Evolutionary conservation across 1,139 yeast species (phyloP), one percentile per base, ranked within the genome.

Genomic region (Magnusiomyces suaveolens): DNA sequence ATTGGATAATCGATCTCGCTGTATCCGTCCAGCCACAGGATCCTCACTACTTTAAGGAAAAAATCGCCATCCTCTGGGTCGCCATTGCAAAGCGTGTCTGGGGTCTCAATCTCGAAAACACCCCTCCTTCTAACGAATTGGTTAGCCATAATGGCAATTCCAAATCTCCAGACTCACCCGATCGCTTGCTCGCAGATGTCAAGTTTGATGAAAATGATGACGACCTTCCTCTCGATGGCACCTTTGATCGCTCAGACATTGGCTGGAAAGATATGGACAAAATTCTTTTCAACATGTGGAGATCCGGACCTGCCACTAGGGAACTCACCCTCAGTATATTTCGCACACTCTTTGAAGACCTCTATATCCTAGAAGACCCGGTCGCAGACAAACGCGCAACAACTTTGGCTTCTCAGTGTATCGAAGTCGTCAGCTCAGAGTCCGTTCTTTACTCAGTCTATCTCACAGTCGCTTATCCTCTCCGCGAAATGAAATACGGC

Each of bases 211-310:
- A 58, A 10, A 56, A 50, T 4, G 57, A 48, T 32, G 57, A 49
- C 32, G 61, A 44, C 39, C 4, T 41, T 20, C 44, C 44, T 8
- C 2, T 20, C 2, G 44, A 41, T 20, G 44, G 44, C 23, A 41
- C 25, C 4, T 41, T 20, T 21, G 44, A 41, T 21, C 44, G 44
- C 4, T 6, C 23, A 20, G 51, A 48, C 32, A 84, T 80, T 58
- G 90, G 95, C n/a, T 94, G 98, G 98, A 75, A 75, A 1, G 80
- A 84, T 23, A 88, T 94, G 96, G 98, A 94, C 65, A 71, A 76
- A 16, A 83, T 84, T 60, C 74, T 92, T 49, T 78, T 83, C 65
- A 77, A 77, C 54, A 72, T 92, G 63, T 94, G 97, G 97, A 76
- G 79, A 55, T 72, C 73, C 55, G 80, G 79, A 56, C 71, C 77